These are phyloP conservation scores for Xanthoceras sorbifolium DNA, from an alignment of 345 rosid genomes.

Conservation along the genomic window DNA sequence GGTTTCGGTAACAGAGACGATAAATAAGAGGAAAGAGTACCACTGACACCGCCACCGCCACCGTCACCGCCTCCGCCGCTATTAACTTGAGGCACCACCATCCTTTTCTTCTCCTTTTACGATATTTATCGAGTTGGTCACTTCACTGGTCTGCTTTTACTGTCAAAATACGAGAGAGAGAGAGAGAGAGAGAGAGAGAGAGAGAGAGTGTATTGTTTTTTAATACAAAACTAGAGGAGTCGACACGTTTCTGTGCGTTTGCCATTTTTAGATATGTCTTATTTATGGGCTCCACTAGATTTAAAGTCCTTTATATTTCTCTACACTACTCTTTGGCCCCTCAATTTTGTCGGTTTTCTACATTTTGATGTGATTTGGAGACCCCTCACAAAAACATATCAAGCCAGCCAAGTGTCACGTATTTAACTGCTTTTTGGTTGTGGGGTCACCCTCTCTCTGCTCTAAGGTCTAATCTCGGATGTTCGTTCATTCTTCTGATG, in stretches of 20 bases:
- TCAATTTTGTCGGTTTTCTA: background rate
- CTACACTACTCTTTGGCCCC: no score
- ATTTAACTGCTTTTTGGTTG: no score
- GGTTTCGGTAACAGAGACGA: background rate
- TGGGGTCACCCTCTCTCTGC: background rate
- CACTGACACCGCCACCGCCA: background rate
- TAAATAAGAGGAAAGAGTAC: slow-evolving; percentile 1
- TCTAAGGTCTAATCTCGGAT: background rate
- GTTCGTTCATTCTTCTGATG: background rate
- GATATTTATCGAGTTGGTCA: background rate
- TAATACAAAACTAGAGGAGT: background rate
- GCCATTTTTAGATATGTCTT: background rate
- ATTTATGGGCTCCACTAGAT: background rate
- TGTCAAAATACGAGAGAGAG: background rate
- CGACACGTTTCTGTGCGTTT: background rate
- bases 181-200: background rate
- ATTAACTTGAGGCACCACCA: slow-evolving; percentile 21
- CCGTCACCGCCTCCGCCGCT: slow-evolving; percentile 19
- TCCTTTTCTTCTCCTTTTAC: background rate
- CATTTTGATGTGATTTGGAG: no score
- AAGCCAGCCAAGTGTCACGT: background rate
- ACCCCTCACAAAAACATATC: background rate
- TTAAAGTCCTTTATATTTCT: no score
- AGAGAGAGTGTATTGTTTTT: background rate
- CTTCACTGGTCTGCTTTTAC: background rate